Evolutionary conservation across 257 asterid species (phyloP).

Genomic region (Solanum chiquidenum): DNA sequence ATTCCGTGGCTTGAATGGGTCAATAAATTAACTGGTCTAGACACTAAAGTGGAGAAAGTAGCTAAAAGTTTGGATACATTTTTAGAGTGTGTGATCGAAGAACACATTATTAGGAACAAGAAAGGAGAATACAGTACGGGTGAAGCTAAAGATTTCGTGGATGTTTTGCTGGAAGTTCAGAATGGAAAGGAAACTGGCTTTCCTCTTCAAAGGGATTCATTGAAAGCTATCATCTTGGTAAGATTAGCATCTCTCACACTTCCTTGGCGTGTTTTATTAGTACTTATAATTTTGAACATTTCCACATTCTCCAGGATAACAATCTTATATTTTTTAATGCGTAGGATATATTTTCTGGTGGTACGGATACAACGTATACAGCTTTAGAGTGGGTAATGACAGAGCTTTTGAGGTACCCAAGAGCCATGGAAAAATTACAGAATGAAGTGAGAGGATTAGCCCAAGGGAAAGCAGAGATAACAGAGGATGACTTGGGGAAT

Average conservation of each 20-base stretch:
- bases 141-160: background rate
- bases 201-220: background rate
- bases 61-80: slow-evolving; percentile 25
- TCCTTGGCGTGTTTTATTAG: background rate
- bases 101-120: background rate
- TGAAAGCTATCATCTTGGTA: background rate
- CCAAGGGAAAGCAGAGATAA: background rate
- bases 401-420: background rate
- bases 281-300: too few species aligned
- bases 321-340: background rate
- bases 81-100: slow-evolving; percentile 15
- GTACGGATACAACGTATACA: background rate
- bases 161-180: background rate
- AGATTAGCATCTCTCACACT: background rate
- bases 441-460: background rate
- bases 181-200: background rate
- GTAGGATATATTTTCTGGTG: background rate
- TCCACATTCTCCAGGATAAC: background rate
- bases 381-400: background rate
- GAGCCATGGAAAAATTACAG: background rate
- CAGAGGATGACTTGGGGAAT: background rate
- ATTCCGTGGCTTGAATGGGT: slow-evolving; percentile 36
- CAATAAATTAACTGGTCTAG: slow-evolving; percentile 14
- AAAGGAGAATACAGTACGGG: background rate
- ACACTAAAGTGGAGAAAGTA: slow-evolving; percentile 11